phyloP scores from a whole-genome alignment of 306 rosid species.

The Rubus parviflorus region DNA sequence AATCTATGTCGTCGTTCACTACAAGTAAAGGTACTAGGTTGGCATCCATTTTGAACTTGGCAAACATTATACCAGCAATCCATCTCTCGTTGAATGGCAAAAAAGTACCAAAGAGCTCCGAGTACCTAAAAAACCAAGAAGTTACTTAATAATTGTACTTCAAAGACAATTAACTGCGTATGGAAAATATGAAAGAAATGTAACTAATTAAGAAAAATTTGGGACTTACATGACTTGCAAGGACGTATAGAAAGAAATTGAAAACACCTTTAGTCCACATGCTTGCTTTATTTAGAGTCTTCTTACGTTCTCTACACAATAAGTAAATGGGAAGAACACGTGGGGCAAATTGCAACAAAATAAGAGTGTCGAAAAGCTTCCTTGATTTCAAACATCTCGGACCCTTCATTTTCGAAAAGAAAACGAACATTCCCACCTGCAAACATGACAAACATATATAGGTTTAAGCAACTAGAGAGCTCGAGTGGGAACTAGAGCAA shows the following conservation, averaged over 20 bases:
- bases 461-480: no score
- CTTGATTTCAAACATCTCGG: neutral
- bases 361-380: neutral
- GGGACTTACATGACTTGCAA: constrained; percentile 34
- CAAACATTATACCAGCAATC: neutral
- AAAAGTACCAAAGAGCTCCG: constrained; percentile 34
- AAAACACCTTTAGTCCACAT: constrained; percentile 24
- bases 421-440: neutral
- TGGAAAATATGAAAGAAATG: no score
- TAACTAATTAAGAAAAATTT: neutral
- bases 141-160: neutral
- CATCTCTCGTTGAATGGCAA: constrained; percentile 18
- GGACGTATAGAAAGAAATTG: constrained; percentile 26
- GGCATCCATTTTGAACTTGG: neutral
- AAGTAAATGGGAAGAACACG: constrained; percentile 18
- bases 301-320: constrained; percentile 4
- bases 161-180: neutral
- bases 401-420: neutral
- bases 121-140: constrained; percentile 10
- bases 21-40: neutral
- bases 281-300: neutral
- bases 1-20: neutral
- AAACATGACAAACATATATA: no score
- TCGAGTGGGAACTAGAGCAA: neutral
- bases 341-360: constrained; percentile 7